Evolutionary conservation across 2,329 filamentous ascomycete genomes (phyloP), one percentile per base, ranked within the genome.

Genomic region (Cytospora piceae): DNA sequence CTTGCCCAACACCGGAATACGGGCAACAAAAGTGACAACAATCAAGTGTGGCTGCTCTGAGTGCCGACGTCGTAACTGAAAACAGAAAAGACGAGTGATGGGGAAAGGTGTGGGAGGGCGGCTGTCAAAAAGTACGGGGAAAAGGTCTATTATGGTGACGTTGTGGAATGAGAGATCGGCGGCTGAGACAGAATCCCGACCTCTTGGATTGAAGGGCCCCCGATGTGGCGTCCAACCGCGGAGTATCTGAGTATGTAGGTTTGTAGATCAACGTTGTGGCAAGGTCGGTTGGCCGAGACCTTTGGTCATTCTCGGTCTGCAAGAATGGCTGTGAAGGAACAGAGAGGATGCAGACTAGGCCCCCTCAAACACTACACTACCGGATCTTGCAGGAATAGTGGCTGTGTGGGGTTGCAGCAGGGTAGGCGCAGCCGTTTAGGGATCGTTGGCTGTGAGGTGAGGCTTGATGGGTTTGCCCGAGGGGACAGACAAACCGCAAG

Each of bases 111-210:
- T 51, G 60, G 60, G 29, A 57, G 46, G 53, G 39, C 55, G 42
- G 60, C 39, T 37, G 60, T 24, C 42, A 24, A 20, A 57, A 27
- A 37, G 37, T 63, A 51, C 32, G 53, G 53, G 53, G 53, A 29
- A 63, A 52, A n/a, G 39, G 29, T 24, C 51, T 34, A 31, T 24
- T 31, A 51, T 46, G 53, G 39, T 63, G 61, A 63, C 61, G 61
- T 63, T 56, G 60, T 39, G 61, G 51, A 57, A 24, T 5, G 61
- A 52, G 39, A 31, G 56, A 63, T 63, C 51, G 56, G 61, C 61
- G 39, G 39, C 53, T 63, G 61, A 63, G 54, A 63, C 61, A 57
- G 55, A 46, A 63, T 57, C 61, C 61, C 61, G 52, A 55, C 39
- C 53, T 46, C 61, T 32, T 51, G 60, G 53, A 37, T 37, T 37